Base-by-base conservation (phyloP, 805 yeast genomes). In the Candida berthetii region DNA sequence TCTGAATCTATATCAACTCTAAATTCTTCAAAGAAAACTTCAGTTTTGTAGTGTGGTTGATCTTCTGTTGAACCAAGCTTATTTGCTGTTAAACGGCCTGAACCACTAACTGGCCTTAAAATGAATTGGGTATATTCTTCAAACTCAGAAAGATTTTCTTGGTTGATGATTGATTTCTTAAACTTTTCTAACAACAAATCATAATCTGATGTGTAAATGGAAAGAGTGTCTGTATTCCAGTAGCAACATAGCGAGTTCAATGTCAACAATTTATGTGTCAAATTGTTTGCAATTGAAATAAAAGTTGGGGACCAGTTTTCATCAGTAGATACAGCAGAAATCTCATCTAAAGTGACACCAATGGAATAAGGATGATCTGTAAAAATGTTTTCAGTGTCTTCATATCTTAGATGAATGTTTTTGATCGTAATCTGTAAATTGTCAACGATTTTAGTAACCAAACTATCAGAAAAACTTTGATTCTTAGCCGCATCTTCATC, bases 321-420 rank as follows among this genome's bases (percentile, higher is more conserved):
- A 60, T 91, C 90, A 0, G 98, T 82, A 1, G 96, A 87, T 0
- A 89, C 85, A 0, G 96, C 98, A 0, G 96, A 87, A 34, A 93
- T 69, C 62, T 93, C 98, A 34, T 78, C 75, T 38, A 93, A 70
- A 0, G 95, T 83, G 15, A 88, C 52, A 4, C 99, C 99, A 31
- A 89, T 63, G 0, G 96, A 72, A 50, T 85, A 86, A 3, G 96
- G 95, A 25, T 59, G 56, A 43, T 80, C 83, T 0, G 95, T 81
- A 48, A 87, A 80, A 4, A 78, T 72, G 34, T 75, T 68, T 7
- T 74, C 66, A 43, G 71, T 72, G 62, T 93, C 99, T 55, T 95
- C 99, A 55, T 90, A 93, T 43, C 99, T 72, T 17, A 93, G 61
- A 60, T 93, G 99, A 48, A 93, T 93, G 56, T 87, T 88, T 52